A percentile compares a stretch with the other conserved stretches of the same genome.
Conservation (phyloP, 352 stramenopile genomes). For the Phytophthora foliorum region DNA sequence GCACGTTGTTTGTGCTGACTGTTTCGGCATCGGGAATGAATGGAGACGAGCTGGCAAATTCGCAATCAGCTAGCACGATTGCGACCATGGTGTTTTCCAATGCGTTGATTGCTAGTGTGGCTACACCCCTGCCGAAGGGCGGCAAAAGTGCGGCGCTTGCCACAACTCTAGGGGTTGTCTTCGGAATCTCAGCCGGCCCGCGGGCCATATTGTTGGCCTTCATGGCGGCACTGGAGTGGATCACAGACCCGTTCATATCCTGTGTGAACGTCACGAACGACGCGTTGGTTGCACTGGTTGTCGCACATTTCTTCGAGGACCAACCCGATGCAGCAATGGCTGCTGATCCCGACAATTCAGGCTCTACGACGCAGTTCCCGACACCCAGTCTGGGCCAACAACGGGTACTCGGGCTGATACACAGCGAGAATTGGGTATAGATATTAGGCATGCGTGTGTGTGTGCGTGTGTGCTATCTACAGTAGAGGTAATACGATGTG, state of each 20-base stretch:
- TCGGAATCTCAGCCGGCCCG: slow-evolving; percentile 39
- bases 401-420: slow-evolving; percentile 19
- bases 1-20: slow-evolving; percentile 57
- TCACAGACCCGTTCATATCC: slow-evolving; percentile 65
- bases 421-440: slow-evolving; percentile 45
- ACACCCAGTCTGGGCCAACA: slow-evolving; percentile 19
- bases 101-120: slow-evolving; percentile 44
- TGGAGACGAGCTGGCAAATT: slow-evolving; percentile 22
- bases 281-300: slow-evolving; percentile 56
- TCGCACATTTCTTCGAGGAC: slow-evolving; percentile 62
- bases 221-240: slow-evolving; percentile 60
- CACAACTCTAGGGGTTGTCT: slow-evolving; percentile 57
- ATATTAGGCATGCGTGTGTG: background rate
- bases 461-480: slow-evolving; percentile 8
- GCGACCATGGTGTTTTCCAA: slow-evolving; percentile 50
- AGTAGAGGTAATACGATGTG: slow-evolving; percentile 19
- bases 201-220: slow-evolving; percentile 48
- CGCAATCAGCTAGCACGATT: slow-evolving; percentile 37
- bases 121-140: slow-evolving; percentile 53
- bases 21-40: slow-evolving; percentile 27
- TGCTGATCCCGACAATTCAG: slow-evolving; percentile 2
- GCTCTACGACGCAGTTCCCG: slow-evolving; percentile 1
- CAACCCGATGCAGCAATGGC: slow-evolving; percentile 28
- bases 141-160: slow-evolving; percentile 45
- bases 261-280: slow-evolving; percentile 65